These are phyloP conservation scores for Cytospora paraplurivora DNA, from an alignment of 2,329 filamentous ascomycete species.

Conservation along the genomic window DNA sequence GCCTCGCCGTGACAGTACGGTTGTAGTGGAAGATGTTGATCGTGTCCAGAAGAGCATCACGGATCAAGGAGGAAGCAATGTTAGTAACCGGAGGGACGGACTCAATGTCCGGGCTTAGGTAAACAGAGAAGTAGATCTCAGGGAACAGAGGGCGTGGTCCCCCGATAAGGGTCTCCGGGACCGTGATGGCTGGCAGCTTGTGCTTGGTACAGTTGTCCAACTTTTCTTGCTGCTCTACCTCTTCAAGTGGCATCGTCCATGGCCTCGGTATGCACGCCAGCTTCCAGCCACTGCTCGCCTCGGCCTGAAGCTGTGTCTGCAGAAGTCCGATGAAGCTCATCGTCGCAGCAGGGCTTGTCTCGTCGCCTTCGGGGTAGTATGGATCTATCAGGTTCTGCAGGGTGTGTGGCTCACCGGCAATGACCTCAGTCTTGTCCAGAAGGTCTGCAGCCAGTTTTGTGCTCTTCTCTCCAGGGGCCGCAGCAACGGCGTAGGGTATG, in stretches of 20 bases:
- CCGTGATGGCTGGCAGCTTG: constrained; percentile 70
- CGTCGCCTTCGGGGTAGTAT: constrained; percentile 67
- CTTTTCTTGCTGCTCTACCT: constrained; percentile 62
- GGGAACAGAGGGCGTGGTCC: constrained; percentile 82
- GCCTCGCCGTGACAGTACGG: constrained; percentile 81
- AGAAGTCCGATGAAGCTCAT: constrained; percentile 76
- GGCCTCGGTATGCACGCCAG: constrained; percentile 69
- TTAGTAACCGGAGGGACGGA: constrained; percentile 79
- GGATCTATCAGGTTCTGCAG: constrained; percentile 86
- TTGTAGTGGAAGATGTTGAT: constrained; percentile 96
- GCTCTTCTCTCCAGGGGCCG: constrained; percentile 69
- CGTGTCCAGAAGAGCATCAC: constrained; percentile 85
- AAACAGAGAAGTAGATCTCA: constrained; percentile 92
- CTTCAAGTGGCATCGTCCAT: constrained; percentile 64
- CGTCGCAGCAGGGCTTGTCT: constrained; percentile 64
- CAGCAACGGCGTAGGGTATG: constrained; percentile 84
- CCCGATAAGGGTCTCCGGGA: constrained; percentile 75
- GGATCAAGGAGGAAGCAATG: constrained; percentile 79
- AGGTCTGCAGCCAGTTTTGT: constrained; percentile 71
- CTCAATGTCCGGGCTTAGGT: constrained; percentile 80
- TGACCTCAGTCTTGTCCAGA: constrained; percentile 92
- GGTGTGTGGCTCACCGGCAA: constrained; percentile 83
- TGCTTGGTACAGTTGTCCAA: constrained; percentile 69
- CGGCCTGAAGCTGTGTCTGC: constrained; percentile 81
- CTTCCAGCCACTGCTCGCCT: constrained; percentile 75